Conservation (phyloP, 1,139 yeast species). For the Blastobotrys serpentis region DNA sequence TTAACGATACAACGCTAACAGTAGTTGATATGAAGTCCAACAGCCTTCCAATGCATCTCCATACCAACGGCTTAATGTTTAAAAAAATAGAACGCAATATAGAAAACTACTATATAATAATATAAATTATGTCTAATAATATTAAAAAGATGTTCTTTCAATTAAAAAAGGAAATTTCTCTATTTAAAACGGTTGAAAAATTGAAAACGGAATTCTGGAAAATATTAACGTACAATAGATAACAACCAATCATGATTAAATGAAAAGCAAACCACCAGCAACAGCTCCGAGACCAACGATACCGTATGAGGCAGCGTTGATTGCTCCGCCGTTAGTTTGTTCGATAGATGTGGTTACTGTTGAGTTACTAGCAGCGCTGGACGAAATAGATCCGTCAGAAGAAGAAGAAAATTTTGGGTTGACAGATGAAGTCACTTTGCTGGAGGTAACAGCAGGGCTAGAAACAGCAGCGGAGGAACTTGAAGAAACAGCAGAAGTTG, state of each 20-base stretch:
- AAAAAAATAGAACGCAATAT: too few relatives aligned
- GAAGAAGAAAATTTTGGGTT: neutral
- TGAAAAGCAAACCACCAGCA: slow-evolving; percentile 1
- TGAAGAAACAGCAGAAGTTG: slow-evolving; percentile 2
- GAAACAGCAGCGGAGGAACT: neutral
- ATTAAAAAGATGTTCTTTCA: too few relatives aligned
- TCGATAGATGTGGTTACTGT: slow-evolving; percentile 1
- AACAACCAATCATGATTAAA: neutral
- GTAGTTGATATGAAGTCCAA: too few relatives aligned
- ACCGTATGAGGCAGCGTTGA: slow-evolving; percentile 1
- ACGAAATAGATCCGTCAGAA: neutral
- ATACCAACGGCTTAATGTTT: too few relatives aligned
- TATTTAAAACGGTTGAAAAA: too few relatives aligned
- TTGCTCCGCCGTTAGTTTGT: slow-evolving; percentile 3
- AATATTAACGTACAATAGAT: neutral
- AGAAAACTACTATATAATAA: too few relatives aligned
- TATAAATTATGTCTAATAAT: too few relatives aligned
- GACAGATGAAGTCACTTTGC: slow-evolving; percentile 1
- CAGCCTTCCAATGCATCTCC: too few relatives aligned
- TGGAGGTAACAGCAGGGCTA: slow-evolving; percentile 2
- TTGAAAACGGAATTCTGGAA: too few relatives aligned
- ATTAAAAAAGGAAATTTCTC: too few relatives aligned
- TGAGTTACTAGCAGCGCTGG: neutral
- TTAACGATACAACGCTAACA: too few relatives aligned
- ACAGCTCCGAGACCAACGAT: slow-evolving; percentile 9